Evolutionary conservation across 2,329 filamentous ascomycete genomes (phyloP), one percentile per base, ranked within the genome.

Genomic region (Xylariaceae sp.): DNA sequence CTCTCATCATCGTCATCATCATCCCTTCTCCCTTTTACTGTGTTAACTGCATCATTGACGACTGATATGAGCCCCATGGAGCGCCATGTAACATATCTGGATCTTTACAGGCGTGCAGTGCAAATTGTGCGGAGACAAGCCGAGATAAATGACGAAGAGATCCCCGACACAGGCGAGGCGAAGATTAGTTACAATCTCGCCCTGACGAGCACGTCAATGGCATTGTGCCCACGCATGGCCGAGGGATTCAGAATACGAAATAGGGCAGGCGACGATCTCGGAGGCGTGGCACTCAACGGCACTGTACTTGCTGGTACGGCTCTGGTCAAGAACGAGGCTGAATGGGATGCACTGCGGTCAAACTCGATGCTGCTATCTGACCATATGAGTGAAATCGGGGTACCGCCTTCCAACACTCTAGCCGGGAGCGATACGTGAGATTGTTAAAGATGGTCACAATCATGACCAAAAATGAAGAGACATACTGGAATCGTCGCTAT

Each of bases 171-270:
- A 4, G 70, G 70, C 3, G 68, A 73, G 50, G 72, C 77, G 0
- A 56, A 55, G n/a, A 79, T 83, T 38, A 82, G 79, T 62, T 85
- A 85, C 61, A 85, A 84, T 57, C 63, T 84, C 52, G 80, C 75
- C 40, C 71, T 85, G 66, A 84, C 80, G 17, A 66, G 67, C 47
- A 64, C 63, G 14, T 67, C 65, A 1, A 70, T 85, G 60, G 76
- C 76, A 0, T 48, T 85, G 1, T 74, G 74, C 48, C 81, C 81
- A 1, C 68, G 81, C 2, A 53, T 70, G 2, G 68, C 72, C 0
- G 80, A 83, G 56, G 79, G 80, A 0, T 60, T 61, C 1, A 54
- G 57, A 16, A 50, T 63, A 4, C 53, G 46, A 3, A 45, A 58
- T 25, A 48, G 56, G 47, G 38, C 41, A 3, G 62, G 60, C 3